These are phyloP conservation scores for Mycena vulgaris DNA, from an alignment of 768 basidiomycete species.

Conservation along the genomic window DNA sequence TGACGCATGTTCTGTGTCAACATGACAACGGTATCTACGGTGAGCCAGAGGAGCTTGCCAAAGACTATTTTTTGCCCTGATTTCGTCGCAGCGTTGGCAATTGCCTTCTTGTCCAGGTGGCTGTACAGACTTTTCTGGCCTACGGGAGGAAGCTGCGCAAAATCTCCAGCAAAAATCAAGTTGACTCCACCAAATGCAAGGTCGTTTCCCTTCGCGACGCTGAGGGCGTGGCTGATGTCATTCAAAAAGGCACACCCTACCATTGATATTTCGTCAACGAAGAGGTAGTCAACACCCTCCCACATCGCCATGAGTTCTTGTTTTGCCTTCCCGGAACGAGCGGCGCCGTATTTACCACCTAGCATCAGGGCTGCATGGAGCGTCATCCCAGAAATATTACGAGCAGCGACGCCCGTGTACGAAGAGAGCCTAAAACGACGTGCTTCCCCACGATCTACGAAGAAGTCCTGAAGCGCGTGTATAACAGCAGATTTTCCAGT, in stretches of 20 bases:
- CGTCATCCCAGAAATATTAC: not conserved
- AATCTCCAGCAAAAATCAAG: slow-evolving; percentile 59
- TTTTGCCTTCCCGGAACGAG: not conserved
- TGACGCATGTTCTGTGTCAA: slow-evolving; percentile 25
- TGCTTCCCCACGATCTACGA: not conserved
- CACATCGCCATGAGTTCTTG: not conserved
- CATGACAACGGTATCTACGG: slow-evolving; percentile 27
- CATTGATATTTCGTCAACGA: slow-evolving; percentile 56
- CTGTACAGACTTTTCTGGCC: slow-evolving; percentile 33
- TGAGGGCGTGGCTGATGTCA: slow-evolving; percentile 52
- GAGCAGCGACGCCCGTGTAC: not conserved
- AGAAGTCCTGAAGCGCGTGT: not conserved
- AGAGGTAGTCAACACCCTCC: not conserved
- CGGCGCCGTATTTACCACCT: not conserved
- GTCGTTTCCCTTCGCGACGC: slow-evolving; percentile 47
- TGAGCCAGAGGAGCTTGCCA: slow-evolving; percentile 31
- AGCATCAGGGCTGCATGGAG: not conserved
- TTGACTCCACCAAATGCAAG: slow-evolving; percentile 56
- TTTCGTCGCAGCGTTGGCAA: not conserved
- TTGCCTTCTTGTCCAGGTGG: not conserved
- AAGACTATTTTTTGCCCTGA: not conserved
- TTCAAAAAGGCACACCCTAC: slow-evolving; percentile 50
- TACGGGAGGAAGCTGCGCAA: slow-evolving; percentile 59
- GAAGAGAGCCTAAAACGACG: not conserved
- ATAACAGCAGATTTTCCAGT: not conserved